These are phyloP conservation scores for Filosporella fistucella DNA, from an alignment of 495 filamentous ascomycete genomes.

Conservation along the genomic window DNA sequence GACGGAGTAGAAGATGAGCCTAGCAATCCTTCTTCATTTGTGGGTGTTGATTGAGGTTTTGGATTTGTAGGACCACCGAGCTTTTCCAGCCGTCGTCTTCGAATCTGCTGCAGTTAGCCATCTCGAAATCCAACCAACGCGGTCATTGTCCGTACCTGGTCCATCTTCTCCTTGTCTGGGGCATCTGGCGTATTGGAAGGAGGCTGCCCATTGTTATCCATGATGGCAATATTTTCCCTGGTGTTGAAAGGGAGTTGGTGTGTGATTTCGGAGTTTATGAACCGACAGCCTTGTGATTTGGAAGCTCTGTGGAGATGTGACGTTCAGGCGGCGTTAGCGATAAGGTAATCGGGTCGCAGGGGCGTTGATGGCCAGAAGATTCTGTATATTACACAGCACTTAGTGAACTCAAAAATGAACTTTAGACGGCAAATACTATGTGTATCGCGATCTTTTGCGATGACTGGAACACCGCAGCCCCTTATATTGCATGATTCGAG, in stretches of 20 bases:
- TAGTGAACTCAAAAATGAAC: no score
- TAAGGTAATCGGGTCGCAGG: constrained; percentile 9
- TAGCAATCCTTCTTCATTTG: neutral
- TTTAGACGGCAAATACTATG: no score
- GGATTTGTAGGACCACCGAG: constrained; percentile 35
- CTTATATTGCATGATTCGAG: no score
- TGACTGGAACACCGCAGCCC: no score
- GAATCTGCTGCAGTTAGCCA: constrained; percentile 30
- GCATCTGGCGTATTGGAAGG: constrained; percentile 21
- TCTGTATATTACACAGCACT: no score
- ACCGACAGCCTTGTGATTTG: constrained; percentile 18
- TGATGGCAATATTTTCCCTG: constrained; percentile 15
- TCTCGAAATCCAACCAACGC: neutral
- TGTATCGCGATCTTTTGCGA: no score
- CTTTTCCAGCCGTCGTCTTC: constrained; percentile 35
- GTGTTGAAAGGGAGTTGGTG: neutral
- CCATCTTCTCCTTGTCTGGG: constrained; percentile 30
- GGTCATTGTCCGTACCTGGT: constrained; percentile 22
- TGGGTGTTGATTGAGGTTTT: constrained; percentile 16
- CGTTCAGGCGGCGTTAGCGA: constrained; percentile 6
- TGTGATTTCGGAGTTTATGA: neutral
- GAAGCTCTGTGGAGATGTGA: no score
- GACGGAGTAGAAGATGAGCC: constrained; percentile 1
- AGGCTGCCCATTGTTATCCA: constrained; percentile 23
- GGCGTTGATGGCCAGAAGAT: no score